Base-by-base conservation (phyloP, 2,329 filamentous ascomycete genomes). In the Beauveria pseudobassiana region DNA sequence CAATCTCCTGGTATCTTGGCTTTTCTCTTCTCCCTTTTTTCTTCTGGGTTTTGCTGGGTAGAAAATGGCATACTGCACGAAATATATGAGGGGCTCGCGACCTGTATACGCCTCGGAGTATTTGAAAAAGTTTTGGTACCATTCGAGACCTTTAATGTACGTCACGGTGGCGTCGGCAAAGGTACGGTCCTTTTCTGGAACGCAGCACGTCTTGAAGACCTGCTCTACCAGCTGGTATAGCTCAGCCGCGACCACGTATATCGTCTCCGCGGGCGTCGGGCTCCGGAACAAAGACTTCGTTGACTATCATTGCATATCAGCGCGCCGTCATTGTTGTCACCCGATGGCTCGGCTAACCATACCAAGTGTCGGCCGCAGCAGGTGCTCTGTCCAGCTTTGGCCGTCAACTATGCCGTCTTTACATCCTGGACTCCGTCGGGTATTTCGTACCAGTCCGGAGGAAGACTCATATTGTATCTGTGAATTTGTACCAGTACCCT, bases 41-140 rank as follows among this genome's bases (percentile, higher is more conserved):
- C 18, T 10, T 18, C 7, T 14, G 6, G n/a, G 10, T 8, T 22
- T 28, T 4, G n/a, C 2, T 18, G 14, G 26, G 49, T 18, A 14
- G 14, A 12, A n/a, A n/a, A 10, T 10, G 20, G n/a, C 8, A 4
- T 53, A 53, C 58, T 60, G 58, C 8, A 54, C 50, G 14, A 60
- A 60, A 1, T 54, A 28, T 4, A 54, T 54, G 6, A 60, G 16
- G 3, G 50, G 50, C 20, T 60, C 50, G 8, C 43, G 40, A 28
- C 50, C 28, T 16, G 40, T 54, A 34, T 51, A 60, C 2, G 49
- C 42, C 49, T 54, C 14, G 1, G 58, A 50, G 26, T 53, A 40
- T 28, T 48, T 18, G 20, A 60, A 60, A 40, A 60, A 60, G n/a
- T 26, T 53, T 26, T 38, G 50, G 10, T 60, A 60, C 58, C 58